phyloP scores from a whole-genome alignment of 106 monocot genomes.

The Xerophyta viscosa region DNA sequence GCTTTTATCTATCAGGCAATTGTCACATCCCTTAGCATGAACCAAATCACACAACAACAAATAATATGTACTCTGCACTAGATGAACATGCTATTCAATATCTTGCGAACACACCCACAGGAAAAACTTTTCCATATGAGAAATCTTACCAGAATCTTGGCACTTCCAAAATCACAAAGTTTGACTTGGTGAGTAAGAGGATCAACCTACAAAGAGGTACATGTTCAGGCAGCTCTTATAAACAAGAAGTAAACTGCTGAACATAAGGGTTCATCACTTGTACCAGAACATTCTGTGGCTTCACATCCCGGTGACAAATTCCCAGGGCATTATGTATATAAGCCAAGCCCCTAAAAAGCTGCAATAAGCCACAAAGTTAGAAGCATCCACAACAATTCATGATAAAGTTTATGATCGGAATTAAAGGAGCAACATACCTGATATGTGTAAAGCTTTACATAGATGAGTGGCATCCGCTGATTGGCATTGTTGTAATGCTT shows the following conservation, averaged over 20 bases:
- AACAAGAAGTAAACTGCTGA: no score
- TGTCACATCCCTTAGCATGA: no score
- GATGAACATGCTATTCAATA: not conserved
- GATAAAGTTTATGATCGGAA: no score
- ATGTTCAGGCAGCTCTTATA: not conserved
- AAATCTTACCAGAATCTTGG: conserved; percentile 57
- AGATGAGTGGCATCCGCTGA: conserved; percentile 78
- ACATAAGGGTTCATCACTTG: no score
- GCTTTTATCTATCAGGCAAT: no score
- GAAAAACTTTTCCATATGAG: not conserved
- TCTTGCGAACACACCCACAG: not conserved
- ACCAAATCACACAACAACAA: no score
- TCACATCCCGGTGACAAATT: conserved; percentile 89
- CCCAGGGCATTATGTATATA: conserved; percentile 82
- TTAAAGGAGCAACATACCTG: conserved; percentile 33
- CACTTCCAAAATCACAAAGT: conserved; percentile 84
- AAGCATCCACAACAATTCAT: conserved; percentile 21
- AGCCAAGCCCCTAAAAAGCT: conserved; percentile 89
- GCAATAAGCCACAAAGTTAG: no score
- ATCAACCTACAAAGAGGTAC: conserved; percentile 42
- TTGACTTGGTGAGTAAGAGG: conserved; percentile 80
- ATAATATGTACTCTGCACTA: not conserved
- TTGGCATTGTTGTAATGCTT: conserved; percentile 65
- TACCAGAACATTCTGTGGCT: conserved; percentile 93
- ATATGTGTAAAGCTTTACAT: conserved; percentile 79